Evolutionary conservation across 129 eudicot genomes (phyloP), one percentile per base, ranked within the genome.

Genomic region (Helianthus tuberosus): DNA sequence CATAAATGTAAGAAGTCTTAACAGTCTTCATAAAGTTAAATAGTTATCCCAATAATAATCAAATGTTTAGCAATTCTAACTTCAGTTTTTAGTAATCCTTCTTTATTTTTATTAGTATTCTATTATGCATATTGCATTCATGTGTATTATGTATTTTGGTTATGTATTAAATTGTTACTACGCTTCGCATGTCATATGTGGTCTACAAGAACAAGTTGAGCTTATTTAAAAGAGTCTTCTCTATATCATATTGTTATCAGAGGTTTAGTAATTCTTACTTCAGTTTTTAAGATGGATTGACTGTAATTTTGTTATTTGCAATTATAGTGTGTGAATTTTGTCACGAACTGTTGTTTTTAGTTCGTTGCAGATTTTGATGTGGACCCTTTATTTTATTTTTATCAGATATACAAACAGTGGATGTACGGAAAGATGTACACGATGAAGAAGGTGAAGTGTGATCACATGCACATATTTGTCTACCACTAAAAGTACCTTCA

Each of bases 391-490:
- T n/a, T 51, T 51, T 16, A n/a, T n/a, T 54, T 68, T 13, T 41
- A 27, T 68, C 64, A 84, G 88, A 74, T 59, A 60, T 80, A 47
- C 66, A 58, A 44, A 51, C 36, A 47, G 85, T 58, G 58, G 73
- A 75, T 64, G 71, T 77, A 29, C 77, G 43, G 38, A 53, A 82
- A 64, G 78, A 68, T 47, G 52, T 23, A 6, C n/a, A n/a, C n/a
- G n/a, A n/a, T n/a, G n/a, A n/a, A n/a, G n/a, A n/a, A n/a, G n/a
- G n/a, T n/a, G n/a, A n/a, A n/a, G n/a, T n/a, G n/a, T n/a, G n/a
- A n/a, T n/a, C n/a, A n/a, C n/a, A n/a, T n/a, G n/a, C n/a, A n/a
- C n/a, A n/a, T n/a, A n/a, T n/a, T n/a, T n/a, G n/a, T n/a, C n/a
- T n/a, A n/a, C n/a, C n/a, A n/a, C n/a, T n/a, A n/a, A n/a, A n/a